phyloP scores from a whole-genome alignment of 176 grass and related monocot species.

The Ensete ventricosum region DNA sequence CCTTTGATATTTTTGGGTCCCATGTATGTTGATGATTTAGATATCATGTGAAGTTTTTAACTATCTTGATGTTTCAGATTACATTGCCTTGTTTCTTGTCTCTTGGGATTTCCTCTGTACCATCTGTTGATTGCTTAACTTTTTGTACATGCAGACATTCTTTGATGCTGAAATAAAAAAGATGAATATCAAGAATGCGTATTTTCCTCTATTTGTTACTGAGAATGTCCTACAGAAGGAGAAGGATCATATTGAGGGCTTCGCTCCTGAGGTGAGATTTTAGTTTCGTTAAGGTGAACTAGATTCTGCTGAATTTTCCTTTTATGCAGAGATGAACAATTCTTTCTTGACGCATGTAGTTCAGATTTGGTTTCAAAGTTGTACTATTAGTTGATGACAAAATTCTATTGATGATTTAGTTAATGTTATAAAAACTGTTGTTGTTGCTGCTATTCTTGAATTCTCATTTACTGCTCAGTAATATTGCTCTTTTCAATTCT shows the following conservation, averaged over 20 bases:
- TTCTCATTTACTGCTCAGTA: too few relatives aligned
- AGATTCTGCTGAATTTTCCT: background rate
- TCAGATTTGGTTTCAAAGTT: background rate
- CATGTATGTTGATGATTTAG: background rate
- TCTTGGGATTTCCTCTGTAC: background rate
- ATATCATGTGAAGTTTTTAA: background rate
- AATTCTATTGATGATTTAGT: too few relatives aligned
- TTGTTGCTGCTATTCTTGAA: too few relatives aligned
- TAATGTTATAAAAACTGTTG: too few relatives aligned
- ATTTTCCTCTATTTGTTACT: slow-evolving; percentile 95
- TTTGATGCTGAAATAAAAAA: slow-evolving; percentile 94
- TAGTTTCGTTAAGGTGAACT: background rate
- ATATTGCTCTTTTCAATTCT: too few relatives aligned
- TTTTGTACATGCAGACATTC: slow-evolving; percentile 53
- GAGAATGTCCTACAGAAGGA: slow-evolving; percentile 95
- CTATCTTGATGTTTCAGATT: background rate
- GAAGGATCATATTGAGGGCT: slow-evolving; percentile 96
- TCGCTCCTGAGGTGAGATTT: slow-evolving; percentile 78
- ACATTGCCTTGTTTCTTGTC: background rate
- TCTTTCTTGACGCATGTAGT: background rate
- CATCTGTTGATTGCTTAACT: background rate
- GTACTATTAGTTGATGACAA: background rate
- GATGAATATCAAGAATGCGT: slow-evolving; percentile 73
- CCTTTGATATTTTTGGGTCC: background rate
- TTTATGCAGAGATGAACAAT: background rate